Base-by-base conservation (phyloP, 163 green algal species). In the Scenedesmus sp. region DNA sequence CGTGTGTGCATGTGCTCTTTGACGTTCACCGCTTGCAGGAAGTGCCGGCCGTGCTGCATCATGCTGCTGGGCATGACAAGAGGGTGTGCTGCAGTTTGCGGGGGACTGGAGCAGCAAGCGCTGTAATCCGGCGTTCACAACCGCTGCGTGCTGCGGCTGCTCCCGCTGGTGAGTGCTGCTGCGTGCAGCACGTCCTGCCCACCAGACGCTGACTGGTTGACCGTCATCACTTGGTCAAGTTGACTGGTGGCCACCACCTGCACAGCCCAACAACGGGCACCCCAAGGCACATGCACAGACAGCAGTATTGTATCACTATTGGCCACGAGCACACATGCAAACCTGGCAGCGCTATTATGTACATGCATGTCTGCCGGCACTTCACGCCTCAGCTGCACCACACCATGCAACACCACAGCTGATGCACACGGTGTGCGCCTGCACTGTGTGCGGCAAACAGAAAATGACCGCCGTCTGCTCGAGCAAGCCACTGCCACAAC, bases 151-250 rank as follows among this genome's bases (percentile, higher is more conserved):
- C 61, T 35, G 24, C 24, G 7, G 61, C 61, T 73, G 61, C 24
- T 12, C 24, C 22, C 35, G 61, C 5, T 35, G 61, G 9, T 37
- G 56, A 24, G 24, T 35, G 24, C 2, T 70, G 65, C 65, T 76
- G 30, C 40, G 30, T 37, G 24, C 30, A 37, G 5, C 18, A 49
- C 72, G 7, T 9, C 15, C 46, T 16, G 9, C 86, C 3, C 78
- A 87, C 87, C 87, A 72, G 51, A 49, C 3, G 51, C 2, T 9
- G 76, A 85, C 24, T 70, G 40, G 46, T 91, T 65, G 40, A 91
- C 73, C 24, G 53, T 81, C 26, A 86, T 20, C 33, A 86, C 24
- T 59, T 81, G 87, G 33, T 91, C 76, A 59, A 91, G 53, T 18
- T 44, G 16, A 43, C 46, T 76, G 20, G 22, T 81, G 13, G 87